Evolutionary conservation across 2,329 filamentous ascomycete species (phyloP).

Genomic region (Sarocladiaceae sp.): DNA sequence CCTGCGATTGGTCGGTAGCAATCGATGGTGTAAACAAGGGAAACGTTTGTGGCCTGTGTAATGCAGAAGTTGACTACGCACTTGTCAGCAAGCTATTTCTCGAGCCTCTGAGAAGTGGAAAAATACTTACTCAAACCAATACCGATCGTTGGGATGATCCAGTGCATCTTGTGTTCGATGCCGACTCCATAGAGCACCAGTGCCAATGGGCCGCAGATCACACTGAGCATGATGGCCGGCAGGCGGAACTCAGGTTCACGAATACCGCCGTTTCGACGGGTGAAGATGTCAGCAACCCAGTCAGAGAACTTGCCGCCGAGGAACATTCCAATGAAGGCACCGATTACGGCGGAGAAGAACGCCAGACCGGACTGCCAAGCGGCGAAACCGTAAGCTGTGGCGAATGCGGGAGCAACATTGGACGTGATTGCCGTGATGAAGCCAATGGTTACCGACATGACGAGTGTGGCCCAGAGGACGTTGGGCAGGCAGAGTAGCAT

Average conservation of each 20-base stretch:
- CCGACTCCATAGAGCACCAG: conserved; percentile 15
- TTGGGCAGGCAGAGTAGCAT: conserved; percentile 42
- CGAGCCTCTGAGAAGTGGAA: no score
- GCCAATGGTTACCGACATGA: conserved; percentile 47
- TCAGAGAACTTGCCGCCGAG: conserved; percentile 31
- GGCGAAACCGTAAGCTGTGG: conserved; percentile 35
- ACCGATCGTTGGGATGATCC: conserved; percentile 17
- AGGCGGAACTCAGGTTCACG: conserved; percentile 35
- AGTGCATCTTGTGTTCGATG: conserved; percentile 15
- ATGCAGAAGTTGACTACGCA: conserved; percentile 16
- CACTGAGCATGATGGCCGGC: conserved; percentile 31
- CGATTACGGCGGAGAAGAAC: conserved; percentile 41
- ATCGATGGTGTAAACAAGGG: conserved; percentile 18
- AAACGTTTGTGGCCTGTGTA: conserved; percentile 16
- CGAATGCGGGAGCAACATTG: conserved; percentile 37
- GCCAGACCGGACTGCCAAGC: conserved; percentile 42
- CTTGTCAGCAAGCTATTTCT: conserved; percentile 24
- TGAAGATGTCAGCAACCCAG: conserved; percentile 27
- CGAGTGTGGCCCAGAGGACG: conserved; percentile 47
- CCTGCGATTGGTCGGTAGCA: conserved; percentile 16
- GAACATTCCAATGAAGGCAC: conserved; percentile 30
- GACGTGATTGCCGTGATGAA: conserved; percentile 49
- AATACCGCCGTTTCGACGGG: conserved; percentile 29
- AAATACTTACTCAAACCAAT: conserved; percentile 35
- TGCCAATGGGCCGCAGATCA: conserved; percentile 9